These are phyloP conservation scores for Wickerhamiella pararugosa DNA, from an alignment of 1,139 yeast genomes.

Conservation along the genomic window DNA sequence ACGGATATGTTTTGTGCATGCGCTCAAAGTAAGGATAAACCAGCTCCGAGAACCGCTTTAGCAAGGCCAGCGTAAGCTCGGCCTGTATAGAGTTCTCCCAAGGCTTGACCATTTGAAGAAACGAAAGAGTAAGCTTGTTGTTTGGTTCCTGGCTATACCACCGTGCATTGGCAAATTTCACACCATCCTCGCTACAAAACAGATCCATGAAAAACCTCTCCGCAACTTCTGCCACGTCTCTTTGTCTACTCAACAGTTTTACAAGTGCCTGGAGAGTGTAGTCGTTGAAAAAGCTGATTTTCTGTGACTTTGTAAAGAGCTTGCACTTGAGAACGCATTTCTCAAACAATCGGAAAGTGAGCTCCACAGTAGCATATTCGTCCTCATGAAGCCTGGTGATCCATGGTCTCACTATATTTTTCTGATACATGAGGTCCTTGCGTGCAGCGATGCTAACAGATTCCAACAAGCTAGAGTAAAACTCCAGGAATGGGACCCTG, in stretches of 20 bases:
- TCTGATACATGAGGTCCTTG: constrained; percentile 45
- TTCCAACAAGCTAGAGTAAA: constrained; percentile 42
- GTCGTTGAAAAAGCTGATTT: constrained; percentile 67
- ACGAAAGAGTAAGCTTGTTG: constrained; percentile 50
- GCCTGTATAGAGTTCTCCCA: constrained; percentile 61
- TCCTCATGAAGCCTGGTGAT: constrained; percentile 46
- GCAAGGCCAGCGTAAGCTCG: constrained; percentile 37
- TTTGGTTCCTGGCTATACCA: constrained; percentile 34
- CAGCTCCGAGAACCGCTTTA: constrained; percentile 48
- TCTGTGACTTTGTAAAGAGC: constrained; percentile 50
- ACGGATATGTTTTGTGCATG: constrained; percentile 33
- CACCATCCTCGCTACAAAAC: constrained; percentile 43
- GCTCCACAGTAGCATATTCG: constrained; percentile 35
- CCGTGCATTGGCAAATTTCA: constrained; percentile 46
- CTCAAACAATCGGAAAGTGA: constrained; percentile 29
- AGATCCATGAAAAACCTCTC: constrained; percentile 37
- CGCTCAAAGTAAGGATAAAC: constrained; percentile 56
- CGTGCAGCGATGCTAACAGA: constrained; percentile 39
- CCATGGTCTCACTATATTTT: constrained; percentile 46
- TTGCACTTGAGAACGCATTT: constrained; percentile 41
- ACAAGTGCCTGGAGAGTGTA: constrained; percentile 49
- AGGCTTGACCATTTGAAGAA: constrained; percentile 57
- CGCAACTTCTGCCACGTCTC: constrained; percentile 24
- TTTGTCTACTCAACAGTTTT: constrained; percentile 33
- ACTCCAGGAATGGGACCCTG: constrained; percentile 42